phyloP scores from a whole-genome alignment of 2,329 filamentous ascomycete genomes.

The Tothia fuscella region DNA sequence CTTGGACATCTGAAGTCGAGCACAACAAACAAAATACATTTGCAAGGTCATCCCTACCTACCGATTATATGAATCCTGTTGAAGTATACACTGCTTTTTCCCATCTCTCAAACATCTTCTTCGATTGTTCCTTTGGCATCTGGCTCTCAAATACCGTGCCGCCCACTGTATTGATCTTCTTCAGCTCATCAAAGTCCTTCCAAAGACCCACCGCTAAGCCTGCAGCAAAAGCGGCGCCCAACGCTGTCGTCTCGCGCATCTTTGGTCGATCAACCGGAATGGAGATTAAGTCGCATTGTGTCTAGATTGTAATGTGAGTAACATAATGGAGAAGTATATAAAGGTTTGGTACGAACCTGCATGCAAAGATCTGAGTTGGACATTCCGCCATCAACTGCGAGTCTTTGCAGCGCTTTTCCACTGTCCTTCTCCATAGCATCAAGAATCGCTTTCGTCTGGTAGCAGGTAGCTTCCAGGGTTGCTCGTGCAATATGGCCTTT shows the following conservation, averaged over 20 bases:
- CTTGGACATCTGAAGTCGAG: too few species aligned
- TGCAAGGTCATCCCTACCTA: too few species aligned
- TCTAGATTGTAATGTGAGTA: too few species aligned
- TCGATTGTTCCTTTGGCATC: slow-evolving; percentile 46
- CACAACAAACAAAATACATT: too few species aligned
- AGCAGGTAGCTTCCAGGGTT: slow-evolving; percentile 83
- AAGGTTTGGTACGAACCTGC: slow-evolving; percentile 44
- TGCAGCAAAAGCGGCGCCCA: slow-evolving; percentile 84
- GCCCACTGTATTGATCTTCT: slow-evolving; percentile 58
- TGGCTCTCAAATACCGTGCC: slow-evolving; percentile 60
- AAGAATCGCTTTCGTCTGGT: slow-evolving; percentile 83
- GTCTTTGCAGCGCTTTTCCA: slow-evolving; percentile 57
- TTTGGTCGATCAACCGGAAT: slow-evolving; percentile 73
- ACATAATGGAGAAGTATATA: not conserved
- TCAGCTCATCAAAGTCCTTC: slow-evolving; percentile 62
- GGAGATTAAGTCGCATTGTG: slow-evolving; percentile 73
- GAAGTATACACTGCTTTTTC: slow-evolving; percentile 69
- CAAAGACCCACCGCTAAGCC: slow-evolving; percentile 72
- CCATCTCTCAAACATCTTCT: slow-evolving; percentile 58
- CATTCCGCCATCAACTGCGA: slow-evolving; percentile 83
- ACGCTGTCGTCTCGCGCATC: slow-evolving; percentile 83
- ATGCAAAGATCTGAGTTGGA: slow-evolving; percentile 82
- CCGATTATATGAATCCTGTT: slow-evolving; percentile 42
- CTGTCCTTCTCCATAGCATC: slow-evolving; percentile 86
- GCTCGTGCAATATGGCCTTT: slow-evolving; percentile 82